phyloP scores from a whole-genome alignment of 139 green algal species.

The Ostreobium quekettii region DNA sequence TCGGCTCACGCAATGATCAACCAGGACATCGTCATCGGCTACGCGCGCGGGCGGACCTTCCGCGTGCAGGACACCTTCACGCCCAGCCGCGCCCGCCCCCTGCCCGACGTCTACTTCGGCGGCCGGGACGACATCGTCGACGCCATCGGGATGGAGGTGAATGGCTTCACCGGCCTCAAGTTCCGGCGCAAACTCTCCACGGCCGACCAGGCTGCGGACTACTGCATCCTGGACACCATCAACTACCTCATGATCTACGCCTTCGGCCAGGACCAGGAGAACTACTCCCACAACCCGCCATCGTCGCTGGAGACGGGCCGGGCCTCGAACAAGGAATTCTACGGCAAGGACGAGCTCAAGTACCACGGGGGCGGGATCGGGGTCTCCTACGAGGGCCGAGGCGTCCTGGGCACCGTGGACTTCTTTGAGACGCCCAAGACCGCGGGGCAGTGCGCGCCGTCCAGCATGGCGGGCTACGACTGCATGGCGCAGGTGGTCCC shows the following conservation, averaged over 20 bases:
- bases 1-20: constrained; percentile 23
- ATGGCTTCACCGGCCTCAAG: constrained; percentile 20
- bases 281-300: constrained; percentile 12
- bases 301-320: constrained; percentile 19
- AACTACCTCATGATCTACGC: constrained; percentile 21
- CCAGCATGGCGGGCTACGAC: constrained; percentile 7
- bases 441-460: constrained; percentile 2
- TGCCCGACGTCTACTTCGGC: constrained; percentile 18
- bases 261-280: constrained; percentile 4
- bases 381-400: constrained; percentile 13
- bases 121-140: constrained; percentile 21
- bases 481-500: constrained; percentile 4
- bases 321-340: constrained; percentile 19
- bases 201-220: constrained; percentile 7
- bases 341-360: constrained; percentile 23
- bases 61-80: constrained; percentile 23
- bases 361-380: constrained; percentile 25
- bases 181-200: constrained; percentile 6
- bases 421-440: constrained; percentile 5
- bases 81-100: constrained; percentile 12
- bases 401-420: background rate
- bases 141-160: constrained; percentile 7
- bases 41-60: constrained; percentile 14
- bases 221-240: constrained; percentile 15
- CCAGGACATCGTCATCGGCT: constrained; percentile 20